Conservation (phyloP, 2,329 filamentous ascomycete species). For the Fusarium torulosum region DNA sequence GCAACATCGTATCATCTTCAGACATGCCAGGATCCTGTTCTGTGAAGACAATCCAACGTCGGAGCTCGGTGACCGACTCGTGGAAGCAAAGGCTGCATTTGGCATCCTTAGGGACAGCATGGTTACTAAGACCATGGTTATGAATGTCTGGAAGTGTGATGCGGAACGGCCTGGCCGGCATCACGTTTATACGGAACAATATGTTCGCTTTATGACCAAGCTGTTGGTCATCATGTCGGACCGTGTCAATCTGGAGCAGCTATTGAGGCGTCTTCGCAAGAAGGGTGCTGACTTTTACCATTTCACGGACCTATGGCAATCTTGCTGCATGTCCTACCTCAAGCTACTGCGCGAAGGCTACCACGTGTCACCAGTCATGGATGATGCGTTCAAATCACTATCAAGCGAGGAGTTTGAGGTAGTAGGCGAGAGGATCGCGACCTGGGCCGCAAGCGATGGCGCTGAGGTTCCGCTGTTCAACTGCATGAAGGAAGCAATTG, state of each 20-base stretch:
- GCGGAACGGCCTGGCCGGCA: constrained; percentile 85
- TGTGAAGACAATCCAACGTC: constrained; percentile 54
- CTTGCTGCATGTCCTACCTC: constrained; percentile 66
- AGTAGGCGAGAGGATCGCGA: constrained; percentile 64
- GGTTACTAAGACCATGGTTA: constrained; percentile 94
- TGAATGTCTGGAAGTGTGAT: constrained; percentile 96
- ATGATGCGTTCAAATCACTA: constrained; percentile 68
- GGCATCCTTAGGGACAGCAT: constrained; percentile 77
- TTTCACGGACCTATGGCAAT: constrained; percentile 71
- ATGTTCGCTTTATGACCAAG: constrained; percentile 83
- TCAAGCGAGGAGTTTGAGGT: constrained; percentile 70
- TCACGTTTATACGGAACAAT: constrained; percentile 91
- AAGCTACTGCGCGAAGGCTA: constrained; percentile 65
- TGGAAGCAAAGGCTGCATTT: constrained; percentile 82
- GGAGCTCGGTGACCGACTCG: constrained; percentile 61
- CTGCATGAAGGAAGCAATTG: constrained; percentile 69
- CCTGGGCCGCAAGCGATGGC: constrained; percentile 63
- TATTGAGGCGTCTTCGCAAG: constrained; percentile 83
- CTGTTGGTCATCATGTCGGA: constrained; percentile 82
- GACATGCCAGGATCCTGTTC: constrained; percentile 72
- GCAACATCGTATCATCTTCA: constrained; percentile 91
- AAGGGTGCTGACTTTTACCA: constrained; percentile 81
- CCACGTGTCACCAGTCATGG: constrained; percentile 59
- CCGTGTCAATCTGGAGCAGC: constrained; percentile 78
- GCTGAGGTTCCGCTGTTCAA: constrained; percentile 59